Base-by-base conservation (phyloP, 495 filamentous ascomycete species). In the Aspergillus avenaceus region DNA sequence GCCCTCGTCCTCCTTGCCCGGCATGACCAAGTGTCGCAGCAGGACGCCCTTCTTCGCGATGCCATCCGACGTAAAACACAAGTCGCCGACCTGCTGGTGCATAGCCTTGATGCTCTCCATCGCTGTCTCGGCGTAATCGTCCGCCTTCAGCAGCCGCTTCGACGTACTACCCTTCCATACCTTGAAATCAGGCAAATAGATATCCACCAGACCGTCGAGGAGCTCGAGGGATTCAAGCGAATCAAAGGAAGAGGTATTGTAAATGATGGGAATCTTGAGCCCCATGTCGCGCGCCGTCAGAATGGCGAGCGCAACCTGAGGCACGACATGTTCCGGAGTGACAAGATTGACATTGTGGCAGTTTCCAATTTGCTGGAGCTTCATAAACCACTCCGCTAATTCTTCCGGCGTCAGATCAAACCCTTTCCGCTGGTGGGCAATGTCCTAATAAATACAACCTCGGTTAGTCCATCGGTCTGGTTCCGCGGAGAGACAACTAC, bases 291-390 rank as follows among this genome's bases (percentile, higher is more conserved):
- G 64, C 0, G 87, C 86, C 21, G 83, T 73, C 13, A 91, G 65
- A 55, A 90, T 87, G 4, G 78, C 80, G 8, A 90, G 67, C 5
- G 77, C 85, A 7, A 89, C 85, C 54, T 90, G 86, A 1, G 87
- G 86, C 1, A 90, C 87, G 23, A 91, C 85, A 59, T 88, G 86
- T 62, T 89, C 86, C 0, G 85, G 85, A 2, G 84, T 88, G 37
- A 88, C 76, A 7, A 88, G 76, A 59, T 93, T 90, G 71, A 91
- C 88, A 55, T 90, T 93, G 66, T 90, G 85, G 4, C 85, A 84
- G 8, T 75, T 67, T 5, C 86, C 86, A 2, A 86, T 71, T 8
- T 54, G 13, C 56, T 91, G 86, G 14, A 93, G 70, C 63, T 89
- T 90, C 31, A 91, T 49, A 60, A 82, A 89, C 87, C 87, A 89